Base-by-base conservation (phyloP, 2,329 filamentous ascomycete genomes). In the Fusarium zealandicum region DNA sequence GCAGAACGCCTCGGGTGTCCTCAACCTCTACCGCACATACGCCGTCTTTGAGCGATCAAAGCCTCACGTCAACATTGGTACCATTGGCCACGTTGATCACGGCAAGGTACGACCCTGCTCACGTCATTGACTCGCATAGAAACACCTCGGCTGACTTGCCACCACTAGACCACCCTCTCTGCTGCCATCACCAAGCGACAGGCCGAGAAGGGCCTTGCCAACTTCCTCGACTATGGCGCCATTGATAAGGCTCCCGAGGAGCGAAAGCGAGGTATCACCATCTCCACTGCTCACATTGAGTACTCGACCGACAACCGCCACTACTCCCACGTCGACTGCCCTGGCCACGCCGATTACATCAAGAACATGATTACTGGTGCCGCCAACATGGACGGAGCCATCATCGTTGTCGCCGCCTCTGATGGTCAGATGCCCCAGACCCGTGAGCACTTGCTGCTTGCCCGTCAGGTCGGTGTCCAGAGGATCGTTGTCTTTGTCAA, bases 291-390 rank as follows among this genome's bases (percentile, higher is more conserved):
- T 66, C 95, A 99, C 81, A 96, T 99, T 80, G 95, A 99, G 82
- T 99, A 98, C 83, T 81, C 91, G 69, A 99, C 95, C 76, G 91
- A 96, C 1, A 83, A 82, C 74, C 89, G 95, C 73, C 95, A 99
- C 83, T 99, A 99, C 81, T 95, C 95, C 71, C 95, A 99, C 86
- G 95, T 99, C 82, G 95, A 99, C 86, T 99, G 95, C 80, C 95
- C 95, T 54, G 95, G 95, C 80, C 95, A 99, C 89, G 95, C 95
- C 79, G 95, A 99, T 92, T 99, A 99, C 85, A 98, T 99, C 83
- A 99, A 99, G 87, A 99, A 99, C 89, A 99, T 99, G 95, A 99
- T 99, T 78, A 99, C 95, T 67, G 95, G 95, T 87, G 93, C 95
- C 61, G 93, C 96, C 71, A 96, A 92, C 83, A 99, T 99, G 95